Base-by-base conservation (phyloP, 768 basidiomycete genomes). In the Lactarius akahatsu region DNA sequence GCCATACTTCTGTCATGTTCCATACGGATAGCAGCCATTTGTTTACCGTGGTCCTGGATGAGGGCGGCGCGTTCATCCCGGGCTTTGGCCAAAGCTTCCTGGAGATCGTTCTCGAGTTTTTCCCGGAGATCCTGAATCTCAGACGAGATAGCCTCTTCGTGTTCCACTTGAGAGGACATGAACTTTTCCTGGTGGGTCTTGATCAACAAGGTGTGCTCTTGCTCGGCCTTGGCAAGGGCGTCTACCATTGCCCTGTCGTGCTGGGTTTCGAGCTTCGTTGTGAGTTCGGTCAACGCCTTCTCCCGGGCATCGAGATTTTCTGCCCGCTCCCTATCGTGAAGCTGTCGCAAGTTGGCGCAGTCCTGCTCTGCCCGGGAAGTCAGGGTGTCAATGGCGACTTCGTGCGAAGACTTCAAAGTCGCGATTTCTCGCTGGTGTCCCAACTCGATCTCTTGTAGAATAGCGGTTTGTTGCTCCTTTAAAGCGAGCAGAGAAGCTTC, bases 391-490 rank as follows among this genome's bases (percentile, higher is more conserved):
- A 88, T 70, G 2, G 76, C 77, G 9, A 74, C 70, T 20, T 80
- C 75, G 71, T 91, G 87, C 5, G 78, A 74, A 8, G 74, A 75
- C 72, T 82, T 81, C 66, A 90, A 73, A 36, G 78, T 74, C 8
- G 78, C 73, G n/a, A 85, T 66, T 55, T 88, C 86, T 65, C 81
- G 81, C 57, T 84, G 80, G 69, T 92, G 87, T 10, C 79, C 79
- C 41, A 76, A 80, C 69, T 85, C 82, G 40, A 88, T 71, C 64
- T 87, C 85, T 60, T 81, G 77, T 9, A 92, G 77, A 50, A 85
- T 75, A 1, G 74, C 70, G 6, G 82, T 80, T 59, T 91, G 86
- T 67, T 86, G 83, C 72, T 85, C 83, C 72, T 83, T 81, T 36
- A 85, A 76, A 32, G 75, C 70, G 54, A 77, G 78, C 13, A 85